Evolutionary conservation across 2,329 filamentous ascomycete species (phyloP).

Genomic region (Didymella pinodella): DNA sequence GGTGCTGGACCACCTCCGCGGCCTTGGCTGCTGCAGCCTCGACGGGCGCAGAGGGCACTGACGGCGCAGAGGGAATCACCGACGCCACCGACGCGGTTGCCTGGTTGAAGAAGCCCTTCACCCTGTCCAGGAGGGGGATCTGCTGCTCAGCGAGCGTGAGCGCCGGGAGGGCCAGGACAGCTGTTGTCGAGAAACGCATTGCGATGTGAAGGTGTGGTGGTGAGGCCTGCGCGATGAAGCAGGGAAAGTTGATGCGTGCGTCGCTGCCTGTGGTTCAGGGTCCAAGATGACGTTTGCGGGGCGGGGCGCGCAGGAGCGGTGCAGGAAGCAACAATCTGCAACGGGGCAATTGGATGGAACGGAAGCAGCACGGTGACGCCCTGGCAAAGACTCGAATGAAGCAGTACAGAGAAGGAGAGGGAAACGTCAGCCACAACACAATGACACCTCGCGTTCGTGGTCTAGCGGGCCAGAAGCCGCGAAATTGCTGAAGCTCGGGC

Average conservation of each 20-base stretch:
- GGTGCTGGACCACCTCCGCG: conserved; percentile 61
- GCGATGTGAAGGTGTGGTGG: conserved; percentile 36
- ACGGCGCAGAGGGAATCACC: conserved; percentile 53
- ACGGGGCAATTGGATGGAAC: conserved; percentile 7
- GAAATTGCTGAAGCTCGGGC: conserved; percentile 28
- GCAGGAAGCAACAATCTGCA: conserved; percentile 22
- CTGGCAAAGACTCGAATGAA: conserved; percentile 2
- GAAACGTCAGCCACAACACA: conserved; percentile 27
- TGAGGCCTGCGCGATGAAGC: conserved; percentile 6
- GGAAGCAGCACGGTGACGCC: conserved; percentile 9
- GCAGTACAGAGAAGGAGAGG: conserved; percentile 14
- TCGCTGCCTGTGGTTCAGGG: conserved; percentile 30
- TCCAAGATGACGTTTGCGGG: conserved; percentile 34
- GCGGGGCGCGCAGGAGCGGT: conserved; percentile 24
- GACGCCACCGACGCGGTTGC: conserved; percentile 65
- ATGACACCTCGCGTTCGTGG: conserved; percentile 22
- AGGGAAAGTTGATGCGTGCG: conserved; percentile 13
- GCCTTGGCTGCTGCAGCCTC: conserved; percentile 61
- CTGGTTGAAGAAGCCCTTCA: conserved; percentile 63
- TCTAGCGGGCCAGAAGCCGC: conserved; percentile 21
- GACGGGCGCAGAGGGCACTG: conserved; percentile 42
- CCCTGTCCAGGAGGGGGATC: conserved; percentile 67
- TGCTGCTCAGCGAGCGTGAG: conserved; percentile 64
- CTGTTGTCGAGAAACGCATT: conserved; percentile 62
- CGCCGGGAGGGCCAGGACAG: conserved; percentile 62